These are phyloP conservation scores for Quercus ilex DNA, from an alignment of 306 rosid species.

Conservation along the genomic window DNA sequence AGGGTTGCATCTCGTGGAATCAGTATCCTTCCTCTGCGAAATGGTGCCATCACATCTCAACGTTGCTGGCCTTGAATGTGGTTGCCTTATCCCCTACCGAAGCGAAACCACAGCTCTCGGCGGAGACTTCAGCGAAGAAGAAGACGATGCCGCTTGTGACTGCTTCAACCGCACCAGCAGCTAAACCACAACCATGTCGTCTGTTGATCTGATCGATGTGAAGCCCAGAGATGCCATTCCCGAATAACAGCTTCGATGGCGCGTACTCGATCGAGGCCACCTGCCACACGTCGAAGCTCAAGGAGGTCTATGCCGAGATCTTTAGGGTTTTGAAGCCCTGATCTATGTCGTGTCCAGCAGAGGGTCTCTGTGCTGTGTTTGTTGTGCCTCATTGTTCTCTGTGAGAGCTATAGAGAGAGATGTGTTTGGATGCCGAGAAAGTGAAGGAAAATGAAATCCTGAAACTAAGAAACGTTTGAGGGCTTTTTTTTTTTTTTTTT, in stretches of 20 bases:
- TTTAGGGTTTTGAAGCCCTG: slow-evolving; percentile 86
- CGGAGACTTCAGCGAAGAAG: slow-evolving; percentile 27
- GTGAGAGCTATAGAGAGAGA: too few relatives aligned
- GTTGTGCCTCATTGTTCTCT: too few relatives aligned
- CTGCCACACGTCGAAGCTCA: slow-evolving; percentile 92
- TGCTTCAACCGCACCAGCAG: slow-evolving; percentile 66
- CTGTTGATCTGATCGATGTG: slow-evolving; percentile 62
- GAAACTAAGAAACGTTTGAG: too few relatives aligned
- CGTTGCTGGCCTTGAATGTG: slow-evolving; percentile 46
- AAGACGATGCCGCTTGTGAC: slow-evolving; percentile 32
- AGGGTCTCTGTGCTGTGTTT: too few relatives aligned
- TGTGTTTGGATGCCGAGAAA: too few relatives aligned
- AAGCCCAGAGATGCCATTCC: slow-evolving; percentile 74
- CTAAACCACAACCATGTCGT: slow-evolving; percentile 63
- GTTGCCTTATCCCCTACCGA: slow-evolving; percentile 61
- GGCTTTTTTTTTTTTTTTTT: too few relatives aligned
- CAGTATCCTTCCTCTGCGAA: slow-evolving; percentile 32
- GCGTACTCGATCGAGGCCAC: slow-evolving; percentile 96
- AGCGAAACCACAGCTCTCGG: slow-evolving; percentile 18
- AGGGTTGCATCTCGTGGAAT: slow-evolving; percentile 81
- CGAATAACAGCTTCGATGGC: slow-evolving; percentile 66
- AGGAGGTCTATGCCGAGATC: slow-evolving; percentile 77
- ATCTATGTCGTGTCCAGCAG: slow-evolving; percentile 51
- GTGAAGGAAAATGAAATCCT: too few relatives aligned
- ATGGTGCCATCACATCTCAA: slow-evolving; percentile 54